Evolutionary conservation across 371 early-diverging fungal genomes (phyloP), one percentile per base, ranked within the genome.

Genomic region (Mucor lusitanicus): DNA sequence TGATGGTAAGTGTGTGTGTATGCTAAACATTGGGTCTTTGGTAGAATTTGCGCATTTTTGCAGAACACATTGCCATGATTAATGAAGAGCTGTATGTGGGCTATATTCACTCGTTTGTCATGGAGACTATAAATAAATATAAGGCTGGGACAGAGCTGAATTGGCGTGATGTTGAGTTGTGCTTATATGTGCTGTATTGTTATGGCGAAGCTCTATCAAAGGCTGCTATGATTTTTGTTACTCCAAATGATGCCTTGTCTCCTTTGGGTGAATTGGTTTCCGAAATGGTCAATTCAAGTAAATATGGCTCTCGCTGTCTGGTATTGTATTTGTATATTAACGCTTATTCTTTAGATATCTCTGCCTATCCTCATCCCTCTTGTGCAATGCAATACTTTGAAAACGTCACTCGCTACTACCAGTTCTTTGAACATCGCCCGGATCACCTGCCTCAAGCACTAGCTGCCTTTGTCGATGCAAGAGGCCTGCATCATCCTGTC

Each of bases 121-220:
- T 85, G 67, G 80, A 84, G 12, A 88, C 85, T 2, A 71, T 90
- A 35, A 80, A 78, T 21, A 85, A 85, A 56, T 70, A 70, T 58
- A 83, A 84, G 48, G 55, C 81, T 42, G 87, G 86, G 30, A 72
- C 74, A 3, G 74, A 82, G 11, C 42, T 85, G 19, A 83, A 85
- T 60, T 95, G 96, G 96, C 84, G 89, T 19, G 91, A 92, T 35
- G 86, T 91, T 8, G 96, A 95, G 68, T 77, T 94, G n/a, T 90
- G 92, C 23, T 78, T 95, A 33, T 87, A 94, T 64, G 74, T 94
- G 17, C 71, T 94, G 9, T 91, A 88, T 69, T 85, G 91, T n/a
- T 92, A 87, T 65, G 89, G 91, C 28, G 93, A 94, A 70, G 86
- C 88, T 23, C 78, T 86, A 53, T 68, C 80, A 42, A 89, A 88